These are phyloP conservation scores for Elymus sibiricus DNA, from an alignment of 176 grass and related monocot genomes.

Conservation along the genomic window DNA sequence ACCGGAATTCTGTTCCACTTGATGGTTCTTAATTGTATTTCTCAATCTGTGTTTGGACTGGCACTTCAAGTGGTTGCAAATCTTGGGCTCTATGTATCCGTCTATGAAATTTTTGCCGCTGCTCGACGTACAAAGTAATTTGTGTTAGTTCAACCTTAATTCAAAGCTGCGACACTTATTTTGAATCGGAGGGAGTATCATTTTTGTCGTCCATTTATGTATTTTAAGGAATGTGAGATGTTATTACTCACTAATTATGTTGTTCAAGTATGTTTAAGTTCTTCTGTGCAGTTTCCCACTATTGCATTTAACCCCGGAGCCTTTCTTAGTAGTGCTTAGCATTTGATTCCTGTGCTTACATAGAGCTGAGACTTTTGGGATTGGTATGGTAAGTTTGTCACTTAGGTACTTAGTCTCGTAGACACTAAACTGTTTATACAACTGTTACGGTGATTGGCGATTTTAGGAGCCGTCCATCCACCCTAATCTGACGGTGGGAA, in stretches of 20 bases:
- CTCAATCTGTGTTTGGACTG: not conserved
- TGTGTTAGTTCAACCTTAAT: not conserved
- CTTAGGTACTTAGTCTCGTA: not conserved
- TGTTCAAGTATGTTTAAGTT: not conserved
- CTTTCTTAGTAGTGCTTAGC: not conserved
- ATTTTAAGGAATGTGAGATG: not conserved
- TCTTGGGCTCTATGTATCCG: constrained; percentile 77
- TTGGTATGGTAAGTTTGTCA: not conserved
- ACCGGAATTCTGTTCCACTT: not conserved
- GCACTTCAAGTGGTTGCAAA: constrained; percentile 54
- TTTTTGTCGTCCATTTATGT: not conserved
- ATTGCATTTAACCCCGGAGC: not conserved
- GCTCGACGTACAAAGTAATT: constrained; percentile 70
- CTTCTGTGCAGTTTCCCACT: not conserved
- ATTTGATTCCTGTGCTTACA: not conserved
- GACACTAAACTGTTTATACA: not conserved
- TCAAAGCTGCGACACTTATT: too few species aligned
- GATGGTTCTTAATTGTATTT: not conserved
- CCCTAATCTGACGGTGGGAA: too few species aligned
- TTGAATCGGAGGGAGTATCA: too few species aligned
- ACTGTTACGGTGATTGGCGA: too few species aligned
- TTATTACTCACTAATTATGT: not conserved
- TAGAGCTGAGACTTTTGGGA: not conserved
- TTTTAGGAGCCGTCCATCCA: too few species aligned
- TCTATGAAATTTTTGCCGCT: constrained; percentile 65